Percentiles rank a stretch among this genome's conserved stretches.
Evolutionary conservation across 2,329 filamentous ascomycete genomes (phyloP).

Genomic region (Venturia pyrina): DNA sequence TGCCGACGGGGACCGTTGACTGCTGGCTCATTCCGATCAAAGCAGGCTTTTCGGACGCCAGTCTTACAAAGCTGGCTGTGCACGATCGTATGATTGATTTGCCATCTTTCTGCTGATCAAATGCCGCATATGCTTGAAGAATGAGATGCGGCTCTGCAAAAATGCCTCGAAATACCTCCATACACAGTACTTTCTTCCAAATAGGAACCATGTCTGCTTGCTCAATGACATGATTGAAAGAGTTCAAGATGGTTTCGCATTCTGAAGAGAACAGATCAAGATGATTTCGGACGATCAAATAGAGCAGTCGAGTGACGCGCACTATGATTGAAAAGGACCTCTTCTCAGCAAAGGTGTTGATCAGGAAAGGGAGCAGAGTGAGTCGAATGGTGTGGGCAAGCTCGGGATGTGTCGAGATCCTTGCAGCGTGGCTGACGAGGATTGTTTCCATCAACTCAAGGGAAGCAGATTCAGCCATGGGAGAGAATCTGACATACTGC

Average conservation of each 20-base stretch:
- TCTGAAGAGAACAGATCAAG: constrained; percentile 65
- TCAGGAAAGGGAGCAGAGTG: constrained; percentile 73
- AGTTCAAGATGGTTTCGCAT: constrained; percentile 70
- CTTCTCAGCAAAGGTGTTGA: constrained; percentile 66
- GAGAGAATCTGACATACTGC: constrained; percentile 69
- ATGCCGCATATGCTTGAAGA: constrained; percentile 68
- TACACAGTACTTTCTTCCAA: constrained; percentile 84
- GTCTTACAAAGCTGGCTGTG: constrained; percentile 78
- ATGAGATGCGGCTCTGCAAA: constrained; percentile 74
- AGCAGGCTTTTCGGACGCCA: constrained; percentile 82
- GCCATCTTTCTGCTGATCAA: constrained; percentile 62
- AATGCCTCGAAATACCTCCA: constrained; percentile 81
- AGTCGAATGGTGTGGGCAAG: constrained; percentile 68
- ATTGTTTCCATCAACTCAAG: constrained; percentile 89
- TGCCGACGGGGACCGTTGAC: constrained; percentile 67
- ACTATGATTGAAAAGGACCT: constrained; percentile 74
- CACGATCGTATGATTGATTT: constrained; percentile 72
- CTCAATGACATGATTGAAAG: constrained; percentile 79
- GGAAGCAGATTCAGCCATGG: constrained; percentile 71
- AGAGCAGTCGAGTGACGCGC: constrained; percentile 71
- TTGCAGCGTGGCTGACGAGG: constrained; percentile 70
- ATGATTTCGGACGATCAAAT: constrained; percentile 70
- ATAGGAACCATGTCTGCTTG: constrained; percentile 58
- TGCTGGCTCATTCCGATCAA: constrained; percentile 84
- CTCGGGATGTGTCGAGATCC: constrained; percentile 71